Conservation (phyloP, 495 filamentous ascomycete genomes). For the Alectoria sarmentosa region DNA sequence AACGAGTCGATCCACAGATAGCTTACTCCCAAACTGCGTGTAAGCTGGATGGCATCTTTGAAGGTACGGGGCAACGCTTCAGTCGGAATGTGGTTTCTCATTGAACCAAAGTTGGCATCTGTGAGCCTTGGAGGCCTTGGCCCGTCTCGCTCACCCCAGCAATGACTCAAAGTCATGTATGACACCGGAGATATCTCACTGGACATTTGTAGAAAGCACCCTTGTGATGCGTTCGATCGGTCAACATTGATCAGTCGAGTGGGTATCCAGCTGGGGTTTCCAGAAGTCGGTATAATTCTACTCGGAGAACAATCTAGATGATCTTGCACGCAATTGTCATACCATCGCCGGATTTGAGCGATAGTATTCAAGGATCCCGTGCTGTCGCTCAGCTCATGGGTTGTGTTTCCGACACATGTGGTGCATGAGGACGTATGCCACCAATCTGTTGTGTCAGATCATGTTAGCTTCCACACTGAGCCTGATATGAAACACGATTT, state of each 20-base stretch:
- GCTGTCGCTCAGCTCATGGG: background rate
- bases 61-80: constrained; percentile 28
- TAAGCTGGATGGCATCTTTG: constrained; percentile 26
- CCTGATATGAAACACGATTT: background rate
- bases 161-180: constrained; percentile 30
- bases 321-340: background rate
- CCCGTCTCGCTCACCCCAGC: constrained; percentile 25
- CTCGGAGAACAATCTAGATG: background rate
- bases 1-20: constrained; percentile 35
- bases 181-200: background rate
- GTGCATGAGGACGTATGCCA: background rate
- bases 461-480: background rate
- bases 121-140: constrained; percentile 10
- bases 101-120: constrained; percentile 16
- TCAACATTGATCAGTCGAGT: background rate
- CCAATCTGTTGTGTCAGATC: background rate
- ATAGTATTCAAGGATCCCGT: background rate
- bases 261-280: background rate
- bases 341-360: background rate
- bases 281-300: background rate
- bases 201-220: background rate
- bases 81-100: constrained; percentile 16
- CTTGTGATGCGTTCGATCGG: background rate
- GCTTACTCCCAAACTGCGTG: constrained; percentile 17
- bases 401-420: background rate